phyloP scores from a whole-genome alignment of 805 yeast genomes.

The Metschnikowia corniflorae region DNA sequence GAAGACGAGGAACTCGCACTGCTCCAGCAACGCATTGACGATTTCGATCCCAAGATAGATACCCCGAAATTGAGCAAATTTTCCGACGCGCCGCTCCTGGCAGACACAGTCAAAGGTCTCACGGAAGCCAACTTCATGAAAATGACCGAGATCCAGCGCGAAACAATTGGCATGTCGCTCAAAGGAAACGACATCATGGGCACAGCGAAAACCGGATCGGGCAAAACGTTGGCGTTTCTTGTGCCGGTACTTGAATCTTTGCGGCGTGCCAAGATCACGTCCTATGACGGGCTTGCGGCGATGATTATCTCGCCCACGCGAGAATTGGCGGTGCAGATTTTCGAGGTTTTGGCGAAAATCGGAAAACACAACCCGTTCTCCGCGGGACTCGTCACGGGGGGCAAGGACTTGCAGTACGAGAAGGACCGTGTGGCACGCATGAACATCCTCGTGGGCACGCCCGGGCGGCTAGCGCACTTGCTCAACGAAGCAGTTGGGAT shows the following conservation, averaged over 20 bases:
- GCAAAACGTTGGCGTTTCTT: constrained; percentile 84
- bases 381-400: constrained; percentile 92
- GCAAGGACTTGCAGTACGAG: constrained; percentile 81
- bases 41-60: constrained; percentile 40
- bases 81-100: constrained; percentile 72
- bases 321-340: constrained; percentile 86
- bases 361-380: constrained; percentile 74
- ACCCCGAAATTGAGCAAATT: constrained; percentile 4
- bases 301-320: constrained; percentile 88
- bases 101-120: constrained; percentile 64
- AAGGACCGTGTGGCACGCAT: constrained; percentile 73
- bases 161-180: constrained; percentile 70
- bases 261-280: constrained; percentile 70
- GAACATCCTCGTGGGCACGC: constrained; percentile 86
- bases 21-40: constrained; percentile 51
- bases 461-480: constrained; percentile 87
- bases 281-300: constrained; percentile 85
- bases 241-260: constrained; percentile 75
- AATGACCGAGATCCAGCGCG: constrained; percentile 83
- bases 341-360: constrained; percentile 78
- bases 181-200: constrained; percentile 79
- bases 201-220: constrained; percentile 89
- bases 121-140: constrained; percentile 72
- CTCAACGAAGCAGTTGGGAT: constrained; percentile 85
- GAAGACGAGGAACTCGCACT: constrained; percentile 36